Evolutionary conservation across 1,284 basidiomycete genomes (phyloP).

Genomic region (Ceratobasidium sp.): DNA sequence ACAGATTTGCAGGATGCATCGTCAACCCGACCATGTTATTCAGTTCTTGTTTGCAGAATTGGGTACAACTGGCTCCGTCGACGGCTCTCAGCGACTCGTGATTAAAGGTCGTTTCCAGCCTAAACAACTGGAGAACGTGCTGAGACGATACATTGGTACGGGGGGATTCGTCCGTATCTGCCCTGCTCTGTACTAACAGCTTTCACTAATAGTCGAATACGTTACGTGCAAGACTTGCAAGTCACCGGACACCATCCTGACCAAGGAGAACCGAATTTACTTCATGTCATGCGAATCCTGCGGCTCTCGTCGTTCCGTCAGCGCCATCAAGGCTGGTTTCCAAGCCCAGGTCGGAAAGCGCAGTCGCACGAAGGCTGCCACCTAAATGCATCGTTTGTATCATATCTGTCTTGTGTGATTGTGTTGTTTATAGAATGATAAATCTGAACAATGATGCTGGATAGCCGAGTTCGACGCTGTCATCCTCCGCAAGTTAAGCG

Average conservation of each 20-base stretch:
- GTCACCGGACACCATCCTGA: conserved; percentile 94
- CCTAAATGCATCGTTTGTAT: conserved; percentile 37
- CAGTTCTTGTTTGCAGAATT: conserved; percentile 98
- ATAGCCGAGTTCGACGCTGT: background rate
- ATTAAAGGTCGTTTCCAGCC: conserved; percentile 99
- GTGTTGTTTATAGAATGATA: background rate
- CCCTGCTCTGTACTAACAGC: background rate
- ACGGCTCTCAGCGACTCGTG: conserved; percentile 91
- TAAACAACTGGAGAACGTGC: conserved; percentile 98
- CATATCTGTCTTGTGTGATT: conserved; percentile 3
- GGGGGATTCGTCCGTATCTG: conserved; percentile 39
- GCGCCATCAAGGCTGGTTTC: conserved; percentile 98
- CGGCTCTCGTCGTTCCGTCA: conserved; percentile 91
- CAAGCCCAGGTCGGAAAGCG: conserved; percentile 90
- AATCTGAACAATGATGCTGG: background rate
- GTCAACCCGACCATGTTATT: conserved; percentile 99
- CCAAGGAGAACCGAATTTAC: conserved; percentile 99
- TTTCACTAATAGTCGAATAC: conserved; percentile 81
- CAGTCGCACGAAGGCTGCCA: conserved; percentile 46
- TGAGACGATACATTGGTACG: conserved; percentile 95
- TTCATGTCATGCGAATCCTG: conserved; percentile 98
- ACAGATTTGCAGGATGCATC: conserved; percentile 73
- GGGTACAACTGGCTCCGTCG: conserved; percentile 97
- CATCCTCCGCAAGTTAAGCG: conserved; percentile 2
- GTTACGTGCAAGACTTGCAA: conserved; percentile 99